A percentile compares a stretch with the other conserved stretches of the same genome.
Evolutionary conservation across 192 early-diverging fungal species (phyloP).

Genomic region (Dimargaris cristalligena): DNA sequence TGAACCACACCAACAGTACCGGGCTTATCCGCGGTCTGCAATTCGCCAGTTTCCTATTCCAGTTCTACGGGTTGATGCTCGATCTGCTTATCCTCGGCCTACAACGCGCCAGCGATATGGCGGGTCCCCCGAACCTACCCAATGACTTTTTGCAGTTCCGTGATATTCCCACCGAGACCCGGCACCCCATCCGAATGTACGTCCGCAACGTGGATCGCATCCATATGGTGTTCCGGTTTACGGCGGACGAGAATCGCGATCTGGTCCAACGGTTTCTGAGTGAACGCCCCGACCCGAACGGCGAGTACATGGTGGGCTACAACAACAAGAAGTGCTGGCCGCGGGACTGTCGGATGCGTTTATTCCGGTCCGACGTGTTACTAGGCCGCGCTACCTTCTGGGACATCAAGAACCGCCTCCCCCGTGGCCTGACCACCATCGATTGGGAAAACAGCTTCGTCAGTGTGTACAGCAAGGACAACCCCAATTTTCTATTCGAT

Average conservation of each 20-base stretch:
- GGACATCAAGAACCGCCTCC: slow-evolving; percentile 97
- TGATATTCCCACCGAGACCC: slow-evolving; percentile 77
- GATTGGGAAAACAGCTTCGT: slow-evolving; percentile 98
- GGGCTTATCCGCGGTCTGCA: slow-evolving; percentile 95
- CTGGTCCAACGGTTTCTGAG: slow-evolving; percentile 93
- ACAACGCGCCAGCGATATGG: slow-evolving; percentile 89
- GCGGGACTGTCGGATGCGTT: slow-evolving; percentile 93
- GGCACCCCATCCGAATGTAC: slow-evolving; percentile 93
- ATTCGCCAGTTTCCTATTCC: slow-evolving; percentile 94
- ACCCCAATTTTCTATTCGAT: slow-evolving; percentile 90
- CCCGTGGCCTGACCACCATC: slow-evolving; percentile 88
- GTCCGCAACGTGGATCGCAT: slow-evolving; percentile 86
- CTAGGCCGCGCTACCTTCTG: slow-evolving; percentile 95
- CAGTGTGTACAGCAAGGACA: slow-evolving; percentile 91
- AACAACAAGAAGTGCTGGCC: slow-evolving; percentile 99
- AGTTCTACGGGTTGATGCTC: slow-evolving; percentile 95
- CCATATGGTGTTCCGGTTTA: slow-evolving; percentile 88
- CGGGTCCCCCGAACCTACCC: slow-evolving; percentile 77
- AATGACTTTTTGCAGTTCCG: slow-evolving; percentile 96
- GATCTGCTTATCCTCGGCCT: slow-evolving; percentile 90
- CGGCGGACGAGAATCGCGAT: slow-evolving; percentile 83
- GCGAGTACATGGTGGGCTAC: slow-evolving; percentile 93
- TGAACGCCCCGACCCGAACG: slow-evolving; percentile 94
- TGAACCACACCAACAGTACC: slow-evolving; percentile 96
- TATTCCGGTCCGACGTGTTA: slow-evolving; percentile 98